Conservation (phyloP, 1,139 yeast genomes). For the Saccharomyces pastorianus region DNA sequence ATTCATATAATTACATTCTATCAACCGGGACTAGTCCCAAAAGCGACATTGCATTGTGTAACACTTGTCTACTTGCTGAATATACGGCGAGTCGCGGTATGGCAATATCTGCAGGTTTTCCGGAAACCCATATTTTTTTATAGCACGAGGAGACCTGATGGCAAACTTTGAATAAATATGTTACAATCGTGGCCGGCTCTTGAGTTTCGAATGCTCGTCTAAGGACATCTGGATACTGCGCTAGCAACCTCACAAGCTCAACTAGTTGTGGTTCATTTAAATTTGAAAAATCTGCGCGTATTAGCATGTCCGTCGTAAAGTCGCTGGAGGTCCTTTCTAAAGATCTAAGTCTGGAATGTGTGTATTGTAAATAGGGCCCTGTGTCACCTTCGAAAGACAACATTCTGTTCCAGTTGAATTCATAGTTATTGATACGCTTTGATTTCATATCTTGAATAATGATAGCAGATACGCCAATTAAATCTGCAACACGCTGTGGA, state of each 20-base stretch:
- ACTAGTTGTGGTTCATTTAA: constrained; percentile 71
- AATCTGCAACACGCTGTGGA: constrained; percentile 92
- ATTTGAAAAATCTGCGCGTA: constrained; percentile 57
- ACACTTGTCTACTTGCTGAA: constrained; percentile 81
- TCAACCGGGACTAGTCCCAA: constrained; percentile 96
- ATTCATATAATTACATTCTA: constrained; percentile 59
- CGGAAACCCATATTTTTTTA: constrained; percentile 94
- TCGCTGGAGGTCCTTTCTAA: constrained; percentile 75
- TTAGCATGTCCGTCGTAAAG: constrained; percentile 37
- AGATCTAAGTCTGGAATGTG: constrained; percentile 94
- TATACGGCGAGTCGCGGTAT: constrained; percentile 89
- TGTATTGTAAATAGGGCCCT: constrained; percentile 97
- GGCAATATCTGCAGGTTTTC: constrained; percentile 83
- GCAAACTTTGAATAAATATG: constrained; percentile 87
- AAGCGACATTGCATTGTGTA: constrained; percentile 83
- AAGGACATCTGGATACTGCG: constrained; percentile 90
- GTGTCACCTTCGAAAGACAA: constrained; percentile 97
- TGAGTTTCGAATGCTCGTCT: constrained; percentile 73
- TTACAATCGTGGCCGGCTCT: constrained; percentile 92
- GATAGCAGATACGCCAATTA: constrained; percentile 93
- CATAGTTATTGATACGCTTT: constrained; percentile 92
- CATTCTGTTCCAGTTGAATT: constrained; percentile 98
- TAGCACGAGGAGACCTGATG: constrained; percentile 96
- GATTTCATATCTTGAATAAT: constrained; percentile 99
- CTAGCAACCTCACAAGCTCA: constrained; percentile 65